A percentile compares a stretch with the other conserved stretches of the same genome.
Conservation (phyloP, 1,284 basidiomycete species). For the Laetiporus sulphureus region DNA sequence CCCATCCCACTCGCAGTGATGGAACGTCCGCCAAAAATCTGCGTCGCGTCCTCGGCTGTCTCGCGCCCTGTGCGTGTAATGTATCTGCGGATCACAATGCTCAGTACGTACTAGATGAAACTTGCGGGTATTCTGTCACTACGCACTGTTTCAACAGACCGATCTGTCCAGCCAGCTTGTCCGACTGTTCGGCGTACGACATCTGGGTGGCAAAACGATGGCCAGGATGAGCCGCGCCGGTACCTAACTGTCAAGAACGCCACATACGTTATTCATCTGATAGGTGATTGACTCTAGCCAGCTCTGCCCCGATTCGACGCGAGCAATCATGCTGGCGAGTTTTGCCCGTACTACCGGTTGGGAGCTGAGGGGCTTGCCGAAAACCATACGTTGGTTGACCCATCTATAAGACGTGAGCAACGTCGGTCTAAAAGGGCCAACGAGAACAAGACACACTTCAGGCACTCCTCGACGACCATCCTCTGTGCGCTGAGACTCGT, state of each 20-base stretch:
- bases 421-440: too few relatives aligned
- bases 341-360: slow-evolving; percentile 92
- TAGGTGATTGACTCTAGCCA: slow-evolving; percentile 89
- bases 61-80: slow-evolving; percentile 63
- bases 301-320: slow-evolving; percentile 81
- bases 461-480: slow-evolving; percentile 69
- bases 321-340: slow-evolving; percentile 84
- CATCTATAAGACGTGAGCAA: slow-evolving; percentile 57
- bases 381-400: slow-evolving; percentile 79
- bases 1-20: slow-evolving; percentile 53
- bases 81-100: slow-evolving; percentile 35
- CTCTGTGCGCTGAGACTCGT: slow-evolving; percentile 68
- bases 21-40: slow-evolving; percentile 46
- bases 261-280: slow-evolving; percentile 85
- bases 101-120: neutral
- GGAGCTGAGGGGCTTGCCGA: slow-evolving; percentile 83
- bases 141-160: slow-evolving; percentile 65
- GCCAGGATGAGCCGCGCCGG: neutral
- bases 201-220: slow-evolving; percentile 37
- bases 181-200: slow-evolving; percentile 76
- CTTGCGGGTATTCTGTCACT: neutral
- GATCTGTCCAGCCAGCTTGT: slow-evolving; percentile 68
- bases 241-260: too few relatives aligned
- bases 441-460: slow-evolving; percentile 46
- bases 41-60: slow-evolving; percentile 60